Conservation (phyloP, 495 filamentous ascomycete genomes). For the Oleoguttula mirabilis region DNA sequence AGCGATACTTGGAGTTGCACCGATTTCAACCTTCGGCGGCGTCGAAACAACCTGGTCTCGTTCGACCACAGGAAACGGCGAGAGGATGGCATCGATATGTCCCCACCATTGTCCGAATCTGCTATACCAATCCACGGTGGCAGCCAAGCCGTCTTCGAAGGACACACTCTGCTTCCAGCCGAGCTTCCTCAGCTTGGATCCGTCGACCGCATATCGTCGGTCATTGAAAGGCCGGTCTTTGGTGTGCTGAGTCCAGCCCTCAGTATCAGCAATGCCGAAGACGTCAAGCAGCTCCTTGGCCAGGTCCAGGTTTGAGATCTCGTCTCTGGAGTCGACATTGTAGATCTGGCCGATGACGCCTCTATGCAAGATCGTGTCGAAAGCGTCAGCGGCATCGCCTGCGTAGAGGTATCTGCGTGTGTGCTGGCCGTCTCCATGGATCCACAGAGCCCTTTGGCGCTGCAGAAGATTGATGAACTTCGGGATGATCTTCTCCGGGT, state of each 20-base stretch:
- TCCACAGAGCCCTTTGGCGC: slow-evolving; percentile 42
- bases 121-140: slow-evolving; percentile 62
- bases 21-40: too few species aligned
- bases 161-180: slow-evolving; percentile 55
- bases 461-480: slow-evolving; percentile 58
- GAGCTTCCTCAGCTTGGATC: slow-evolving; percentile 47
- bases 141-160: slow-evolving; percentile 48
- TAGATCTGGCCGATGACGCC: slow-evolving; percentile 55
- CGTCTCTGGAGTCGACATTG: slow-evolving; percentile 58
- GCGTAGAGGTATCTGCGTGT: slow-evolving; percentile 59
- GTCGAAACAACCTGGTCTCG: slow-evolving; percentile 12
- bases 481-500: slow-evolving; percentile 69
- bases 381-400: slow-evolving; percentile 61
- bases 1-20: too few species aligned
- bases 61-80: slow-evolving; percentile 26
- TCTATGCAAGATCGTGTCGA: slow-evolving; percentile 64
- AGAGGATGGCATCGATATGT: slow-evolving; percentile 47
- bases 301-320: slow-evolving; percentile 47
- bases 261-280: slow-evolving; percentile 18
- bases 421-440: slow-evolving; percentile 59
- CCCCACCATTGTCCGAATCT: slow-evolving; percentile 59
- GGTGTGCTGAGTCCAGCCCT: slow-evolving; percentile 50
- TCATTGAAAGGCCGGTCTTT: slow-evolving; percentile 65
- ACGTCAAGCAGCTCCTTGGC: slow-evolving; percentile 43
- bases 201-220: slow-evolving; percentile 55